Evolutionary conservation across 805 yeast genomes (phyloP).

Genomic region (Millerozyma miso): DNA sequence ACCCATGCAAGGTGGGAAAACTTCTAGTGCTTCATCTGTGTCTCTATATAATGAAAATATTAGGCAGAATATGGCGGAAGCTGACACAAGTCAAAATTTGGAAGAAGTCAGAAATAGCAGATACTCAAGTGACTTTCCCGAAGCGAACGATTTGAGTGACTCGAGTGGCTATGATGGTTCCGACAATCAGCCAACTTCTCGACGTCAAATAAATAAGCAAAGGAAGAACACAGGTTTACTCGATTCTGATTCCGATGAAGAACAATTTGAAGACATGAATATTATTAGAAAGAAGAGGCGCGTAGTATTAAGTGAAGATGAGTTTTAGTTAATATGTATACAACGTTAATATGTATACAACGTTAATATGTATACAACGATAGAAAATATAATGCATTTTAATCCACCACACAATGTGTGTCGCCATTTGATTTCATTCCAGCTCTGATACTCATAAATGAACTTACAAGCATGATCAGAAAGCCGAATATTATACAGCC

Average conservation of each 20-base stretch:
- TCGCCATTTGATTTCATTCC: constrained; percentile 35
- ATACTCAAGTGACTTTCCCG: neutral
- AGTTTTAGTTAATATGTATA: constrained; percentile 10
- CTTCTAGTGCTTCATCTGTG: neutral
- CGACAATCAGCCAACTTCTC: neutral
- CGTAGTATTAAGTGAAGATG: constrained; percentile 16
- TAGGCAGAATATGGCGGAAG: neutral
- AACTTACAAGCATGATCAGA: constrained; percentile 74
- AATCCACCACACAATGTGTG: constrained; percentile 48
- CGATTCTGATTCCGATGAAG: constrained; percentile 12
- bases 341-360: too few relatives aligned
- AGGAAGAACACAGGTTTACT: neutral
- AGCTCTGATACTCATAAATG: constrained; percentile 61
- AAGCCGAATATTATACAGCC: constrained; percentile 69
- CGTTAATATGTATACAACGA: constrained; percentile 14
- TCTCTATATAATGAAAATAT: neutral
- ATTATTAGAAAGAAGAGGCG: constrained; percentile 6
- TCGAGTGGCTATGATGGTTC: neutral
- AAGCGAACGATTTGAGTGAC: neutral
- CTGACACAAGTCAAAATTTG: neutral
- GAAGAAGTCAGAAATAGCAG: neutral
- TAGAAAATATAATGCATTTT: constrained; percentile 2
- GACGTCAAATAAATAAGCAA: neutral
- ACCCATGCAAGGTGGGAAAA: neutral
- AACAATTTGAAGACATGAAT: constrained; percentile 11